phyloP scores from a whole-genome alignment of 2,329 filamentous ascomycete genomes.

The Rhexocercosporidium sp. region DNA sequence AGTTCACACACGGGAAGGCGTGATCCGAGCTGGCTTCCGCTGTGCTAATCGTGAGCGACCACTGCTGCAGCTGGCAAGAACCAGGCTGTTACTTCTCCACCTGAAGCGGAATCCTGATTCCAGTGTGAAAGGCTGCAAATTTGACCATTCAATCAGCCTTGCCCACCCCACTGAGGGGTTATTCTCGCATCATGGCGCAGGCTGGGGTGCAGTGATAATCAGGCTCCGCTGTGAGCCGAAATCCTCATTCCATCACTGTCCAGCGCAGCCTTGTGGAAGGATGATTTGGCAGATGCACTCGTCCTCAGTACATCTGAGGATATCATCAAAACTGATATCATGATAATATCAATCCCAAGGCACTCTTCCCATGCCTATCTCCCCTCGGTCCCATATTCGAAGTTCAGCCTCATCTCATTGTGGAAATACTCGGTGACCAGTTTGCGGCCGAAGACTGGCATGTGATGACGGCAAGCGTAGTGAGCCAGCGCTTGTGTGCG shows the following conservation, averaged over 20 bases:
- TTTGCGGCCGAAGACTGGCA: conserved; percentile 6
- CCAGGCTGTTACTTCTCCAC: background rate
- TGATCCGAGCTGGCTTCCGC: background rate
- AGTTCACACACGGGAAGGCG: no score
- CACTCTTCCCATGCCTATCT: no score
- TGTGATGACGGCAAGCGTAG: conserved; percentile 20
- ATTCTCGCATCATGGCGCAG: conserved; percentile 2
- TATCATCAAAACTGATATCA: background rate
- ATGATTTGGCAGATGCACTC: background rate
- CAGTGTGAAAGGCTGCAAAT: background rate
- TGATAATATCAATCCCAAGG: background rate
- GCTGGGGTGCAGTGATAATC: background rate
- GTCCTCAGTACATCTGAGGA: background rate
- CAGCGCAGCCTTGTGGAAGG: conserved; percentile 3
- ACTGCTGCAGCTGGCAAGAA: background rate
- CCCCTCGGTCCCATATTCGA: background rate
- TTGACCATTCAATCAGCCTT: conserved; percentile 7
- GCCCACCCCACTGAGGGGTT: background rate
- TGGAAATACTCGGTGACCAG: conserved; percentile 1
- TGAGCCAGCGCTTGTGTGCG: conserved; percentile 20
- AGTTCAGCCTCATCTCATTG: background rate
- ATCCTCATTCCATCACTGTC: conserved; percentile 1
- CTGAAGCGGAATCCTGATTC: background rate
- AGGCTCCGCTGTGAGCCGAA: background rate
- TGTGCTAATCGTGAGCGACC: background rate